Base-by-base conservation (phyloP, 2,329 filamentous ascomycete species). In the Fusarium redolens region DNA sequence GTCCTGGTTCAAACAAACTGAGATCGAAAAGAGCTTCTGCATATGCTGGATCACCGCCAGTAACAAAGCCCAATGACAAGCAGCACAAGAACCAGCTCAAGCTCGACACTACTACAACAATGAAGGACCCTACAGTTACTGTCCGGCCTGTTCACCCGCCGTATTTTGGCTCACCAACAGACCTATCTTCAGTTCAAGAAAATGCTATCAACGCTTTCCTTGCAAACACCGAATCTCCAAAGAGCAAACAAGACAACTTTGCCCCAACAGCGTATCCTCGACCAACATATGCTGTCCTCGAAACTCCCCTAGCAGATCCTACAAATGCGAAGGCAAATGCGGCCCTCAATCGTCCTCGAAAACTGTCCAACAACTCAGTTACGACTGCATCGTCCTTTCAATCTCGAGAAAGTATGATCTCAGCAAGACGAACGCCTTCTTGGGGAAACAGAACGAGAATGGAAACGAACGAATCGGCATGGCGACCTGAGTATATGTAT, bases 391-490 rank as follows among this genome's bases (percentile, higher is more conserved):
- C 76, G 13, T 75, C 76, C 59, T 74, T 77, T 56, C 79, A 77
- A 64, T 80, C 82, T 22, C 74, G 72, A 40, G 78, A 81, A 12
- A 80, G 72, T 61, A 67, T 71, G 47, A 79, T 69, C 69, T 75
- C 75, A 15, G 72, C 78, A 37, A 74, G 69, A 43, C 74, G 78
- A 44, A 77, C 72, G 9, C 64, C 79, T 5, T 81, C 82, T 5
- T 79, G 77, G 72, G 82, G 81, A 44, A 84, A 79, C 68, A 80
- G 78, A 65, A 81, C 82, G 47, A 84, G 81, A 72, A 79, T 84
- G 66, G 85, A 84, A 14, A 82, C 82, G 6, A 81, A 81, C 72
- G 81, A 84, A 38, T 78, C 82, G 2, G 47, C 77, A 22, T 68
- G 69, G 68, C 65, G 71, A 52, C 70, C 69, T 33, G 67, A 75